These are phyloP conservation scores for Ceratocystis alfenasii DNA, from an alignment of 2,329 filamentous ascomycete species.

Conservation along the genomic window DNA sequence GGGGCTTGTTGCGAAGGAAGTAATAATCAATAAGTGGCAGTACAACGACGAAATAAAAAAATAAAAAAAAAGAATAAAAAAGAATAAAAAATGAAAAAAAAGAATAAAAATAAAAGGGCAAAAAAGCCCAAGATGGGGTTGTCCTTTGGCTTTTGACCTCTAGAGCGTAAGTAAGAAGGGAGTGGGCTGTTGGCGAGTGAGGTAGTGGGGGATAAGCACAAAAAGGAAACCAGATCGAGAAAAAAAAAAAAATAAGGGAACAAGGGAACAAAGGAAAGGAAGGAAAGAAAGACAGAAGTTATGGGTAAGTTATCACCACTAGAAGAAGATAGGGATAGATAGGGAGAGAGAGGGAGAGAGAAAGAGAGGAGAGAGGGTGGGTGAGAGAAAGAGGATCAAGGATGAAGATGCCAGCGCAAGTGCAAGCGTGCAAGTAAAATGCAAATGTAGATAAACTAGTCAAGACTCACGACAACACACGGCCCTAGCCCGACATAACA, in stretches of 20 bases:
- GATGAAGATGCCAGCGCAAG: conserved; percentile 12
- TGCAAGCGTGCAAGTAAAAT: conserved; percentile 7
- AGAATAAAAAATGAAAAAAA: not conserved
- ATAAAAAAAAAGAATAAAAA: not conserved
- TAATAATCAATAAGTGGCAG: conserved; percentile 2
- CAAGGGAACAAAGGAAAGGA: conserved; percentile 9
- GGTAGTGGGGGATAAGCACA: conserved; percentile 2
- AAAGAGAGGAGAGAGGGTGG: not conserved
- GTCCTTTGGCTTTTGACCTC: too few species aligned
- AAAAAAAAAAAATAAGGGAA: conserved; percentile 14
- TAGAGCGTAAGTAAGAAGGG: too few species aligned
- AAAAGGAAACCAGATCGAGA: not conserved
- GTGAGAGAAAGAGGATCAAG: conserved; percentile 13
- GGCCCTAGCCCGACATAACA: conserved; percentile 8
- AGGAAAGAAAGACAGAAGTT: conserved; percentile 10
- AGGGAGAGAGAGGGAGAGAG: conserved; percentile 11
- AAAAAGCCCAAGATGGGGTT: too few species aligned
- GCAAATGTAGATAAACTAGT: conserved; percentile 7
- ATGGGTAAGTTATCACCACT: not conserved
- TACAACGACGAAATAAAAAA: not conserved
- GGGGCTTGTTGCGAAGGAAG: not conserved
- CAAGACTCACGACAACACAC: conserved; percentile 7
- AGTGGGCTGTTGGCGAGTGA: not conserved
- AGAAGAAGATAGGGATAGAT: conserved; percentile 6
- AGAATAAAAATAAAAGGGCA: not conserved